Evolutionary conservation across 2,329 filamentous ascomycete genomes (phyloP), one percentile per base, ranked within the genome.

Genomic region (Macroventuria anomochaeta): DNA sequence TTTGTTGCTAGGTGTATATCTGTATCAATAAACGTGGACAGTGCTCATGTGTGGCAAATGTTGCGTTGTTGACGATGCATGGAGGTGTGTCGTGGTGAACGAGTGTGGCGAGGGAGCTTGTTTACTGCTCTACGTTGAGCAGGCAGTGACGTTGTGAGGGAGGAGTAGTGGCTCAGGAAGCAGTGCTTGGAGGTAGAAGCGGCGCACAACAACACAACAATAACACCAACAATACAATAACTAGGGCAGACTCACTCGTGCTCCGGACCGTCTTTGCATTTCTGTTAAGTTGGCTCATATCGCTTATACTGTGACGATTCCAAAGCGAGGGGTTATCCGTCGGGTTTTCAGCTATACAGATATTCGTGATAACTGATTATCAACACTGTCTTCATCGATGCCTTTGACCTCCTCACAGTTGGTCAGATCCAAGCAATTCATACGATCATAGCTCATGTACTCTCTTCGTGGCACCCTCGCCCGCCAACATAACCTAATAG

Each of bases 371-470:
- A n/a, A 11, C n/a, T 23, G 7, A 3, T 31, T 13, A 10, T 39
- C 18, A 2, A 21, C 5, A 2, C 1, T 18, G 8, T 7, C 25
- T 3, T 43, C 15, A 7, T 48, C 12, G 11, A 54, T 28, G 11
- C 18, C 18, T 28, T 21, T 37, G 18, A 46, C 49, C 13, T 29
- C 44, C 33, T 48, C 49, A 21, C 39, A 49, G 5, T 31, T 20
- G 13, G n/a, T 13, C n/a, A 54, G 23, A 10, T 54, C 17, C 46
- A 68, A 49, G 31, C 65, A 70, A 26, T 67, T 49, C 49, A 63
- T 41, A 26, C 49, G 40, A 54, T 70, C 65, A 37, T 66, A 64
- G 46, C 65, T 60, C 56, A 57, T 62, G 44, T 68, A 68, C 29
- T 63, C 53, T 21, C 62, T 59, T 36, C 56, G 55, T 2, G 64